A percentile compares a stretch with the other conserved stretches of the same genome.
phyloP scores from a whole-genome alignment of 1,284 basidiomycete species.

The Naganishia liquefaciens region DNA sequence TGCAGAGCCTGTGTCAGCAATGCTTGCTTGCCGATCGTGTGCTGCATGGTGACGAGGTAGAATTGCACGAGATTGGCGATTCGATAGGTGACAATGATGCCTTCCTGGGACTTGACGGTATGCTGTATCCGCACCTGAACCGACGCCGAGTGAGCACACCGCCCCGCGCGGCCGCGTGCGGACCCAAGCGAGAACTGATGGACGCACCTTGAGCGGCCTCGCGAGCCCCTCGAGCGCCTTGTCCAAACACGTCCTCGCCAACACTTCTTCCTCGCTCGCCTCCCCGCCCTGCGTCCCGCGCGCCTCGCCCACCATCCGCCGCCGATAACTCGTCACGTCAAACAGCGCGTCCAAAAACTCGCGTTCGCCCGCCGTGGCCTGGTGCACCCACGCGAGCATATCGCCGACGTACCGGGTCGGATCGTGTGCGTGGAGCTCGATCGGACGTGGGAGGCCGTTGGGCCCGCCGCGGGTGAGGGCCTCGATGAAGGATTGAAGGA shows the following conservation, averaged over 20 bases:
- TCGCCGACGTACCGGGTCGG: constrained; percentile 94
- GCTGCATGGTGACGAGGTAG: constrained; percentile 86
- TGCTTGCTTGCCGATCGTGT: constrained; percentile 82
- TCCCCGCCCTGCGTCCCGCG: constrained; percentile 52
- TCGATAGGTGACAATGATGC: constrained; percentile 84
- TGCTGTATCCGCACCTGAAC: constrained; percentile 86
- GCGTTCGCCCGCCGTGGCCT: constrained; percentile 87
- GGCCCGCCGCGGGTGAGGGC: constrained; percentile 89
- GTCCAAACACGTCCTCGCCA: constrained; percentile 81
- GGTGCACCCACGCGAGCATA: constrained; percentile 99
- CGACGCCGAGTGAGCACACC: no score
- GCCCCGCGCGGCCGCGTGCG: no score
- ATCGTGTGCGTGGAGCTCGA: constrained; percentile 96
- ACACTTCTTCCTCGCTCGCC: constrained; percentile 67
- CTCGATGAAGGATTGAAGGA: constrained; percentile 77
- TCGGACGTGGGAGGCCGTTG: constrained; percentile 82
- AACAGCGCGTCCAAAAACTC: constrained; percentile 88
- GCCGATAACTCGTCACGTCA: constrained; percentile 63
- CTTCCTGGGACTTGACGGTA: constrained; percentile 88
- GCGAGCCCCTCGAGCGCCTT: constrained; percentile 79
- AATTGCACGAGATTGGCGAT: constrained; percentile 93
- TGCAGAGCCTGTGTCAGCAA: constrained; percentile 72
- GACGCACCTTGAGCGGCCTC: constrained; percentile 77
- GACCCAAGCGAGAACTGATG: no score
- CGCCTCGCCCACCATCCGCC: constrained; percentile 72